Percentiles rank a stretch among this genome's conserved stretches.
Conservation (phyloP, 495 filamentous ascomycete species). For the Monascus purpureus region DNA sequence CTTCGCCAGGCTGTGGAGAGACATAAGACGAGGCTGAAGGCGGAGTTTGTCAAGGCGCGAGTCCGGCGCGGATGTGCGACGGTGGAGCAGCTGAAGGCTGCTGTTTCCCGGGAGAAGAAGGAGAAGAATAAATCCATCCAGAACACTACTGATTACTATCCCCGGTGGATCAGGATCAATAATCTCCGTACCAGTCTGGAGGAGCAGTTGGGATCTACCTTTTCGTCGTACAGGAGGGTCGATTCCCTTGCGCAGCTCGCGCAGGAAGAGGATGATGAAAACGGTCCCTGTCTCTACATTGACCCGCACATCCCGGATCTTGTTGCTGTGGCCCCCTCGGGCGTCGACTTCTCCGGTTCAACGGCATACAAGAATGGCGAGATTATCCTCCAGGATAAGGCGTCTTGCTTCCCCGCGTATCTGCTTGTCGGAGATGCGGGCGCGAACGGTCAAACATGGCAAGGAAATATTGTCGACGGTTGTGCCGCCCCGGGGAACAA, state of each 20-base stretch:
- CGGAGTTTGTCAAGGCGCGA: constrained; percentile 70
- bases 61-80: constrained; percentile 54
- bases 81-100: constrained; percentile 44
- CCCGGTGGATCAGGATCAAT: constrained; percentile 86
- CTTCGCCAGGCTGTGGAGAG: constrained; percentile 57
- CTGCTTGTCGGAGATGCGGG: constrained; percentile 45
- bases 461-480: constrained; percentile 71
- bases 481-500: constrained; percentile 96
- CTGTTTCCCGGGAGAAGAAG: constrained; percentile 30
- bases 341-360: constrained; percentile 50
- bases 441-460: constrained; percentile 16
- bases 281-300: no score
- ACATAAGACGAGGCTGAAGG: constrained; percentile 66
- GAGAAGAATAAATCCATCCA: constrained; percentile 8
- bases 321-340: constrained; percentile 59
- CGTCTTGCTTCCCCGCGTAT: constrained; percentile 88
- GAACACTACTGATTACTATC: constrained; percentile 30
- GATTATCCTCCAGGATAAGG: constrained; percentile 90
- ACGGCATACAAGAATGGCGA: constrained; percentile 58
- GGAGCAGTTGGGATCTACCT: constrained; percentile 55
- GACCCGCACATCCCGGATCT: constrained; percentile 75
- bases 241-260: constrained; percentile 30
- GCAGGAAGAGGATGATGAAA: constrained; percentile 11
- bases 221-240: constrained; percentile 40
- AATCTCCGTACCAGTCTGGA: constrained; percentile 55